Evolutionary conservation across 2,329 filamentous ascomycete genomes (phyloP).

Genomic region (Coniochaeta hoffmannii): DNA sequence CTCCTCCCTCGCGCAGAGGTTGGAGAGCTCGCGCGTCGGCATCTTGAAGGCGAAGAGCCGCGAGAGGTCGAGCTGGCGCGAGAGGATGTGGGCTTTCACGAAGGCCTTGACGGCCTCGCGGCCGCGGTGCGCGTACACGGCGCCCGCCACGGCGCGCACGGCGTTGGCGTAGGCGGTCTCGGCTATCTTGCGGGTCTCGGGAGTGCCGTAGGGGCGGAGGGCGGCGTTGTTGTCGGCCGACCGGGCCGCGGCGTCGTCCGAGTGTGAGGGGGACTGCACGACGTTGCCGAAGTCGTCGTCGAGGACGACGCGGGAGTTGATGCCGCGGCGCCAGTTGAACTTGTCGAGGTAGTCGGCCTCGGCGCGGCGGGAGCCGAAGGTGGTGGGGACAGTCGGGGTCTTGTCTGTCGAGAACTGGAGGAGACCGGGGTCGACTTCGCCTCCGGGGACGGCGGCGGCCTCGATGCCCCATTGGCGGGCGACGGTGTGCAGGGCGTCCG

Average conservation of each 20-base stretch:
- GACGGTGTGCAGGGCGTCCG: conserved; percentile 64
- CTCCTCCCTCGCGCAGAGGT: conserved; percentile 79
- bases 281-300: conserved; percentile 79
- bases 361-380: conserved; percentile 44
- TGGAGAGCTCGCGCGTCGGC: conserved; percentile 75
- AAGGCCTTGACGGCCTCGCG: conserved; percentile 73
- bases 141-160: conserved; percentile 75
- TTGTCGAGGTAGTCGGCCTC: conserved; percentile 38
- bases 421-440: conserved; percentile 85
- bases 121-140: conserved; percentile 80
- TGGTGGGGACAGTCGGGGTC: conserved; percentile 35
- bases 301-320: conserved; percentile 71
- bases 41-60: conserved; percentile 76
- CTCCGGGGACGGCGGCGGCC: conserved; percentile 74
- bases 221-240: conserved; percentile 13
- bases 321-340: conserved; percentile 56
- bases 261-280: conserved; percentile 16
- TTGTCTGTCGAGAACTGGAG: conserved; percentile 64
- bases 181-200: conserved; percentile 16
- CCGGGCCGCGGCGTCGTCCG: conserved; percentile 1
- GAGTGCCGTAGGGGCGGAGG: conserved; percentile 15
- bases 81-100: conserved; percentile 75
- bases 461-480: conserved; percentile 89
- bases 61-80: conserved; percentile 67
- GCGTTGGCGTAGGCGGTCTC: conserved; percentile 51